Conservation (phyloP, 345 rosid genomes). For the Viola odorata region DNA sequence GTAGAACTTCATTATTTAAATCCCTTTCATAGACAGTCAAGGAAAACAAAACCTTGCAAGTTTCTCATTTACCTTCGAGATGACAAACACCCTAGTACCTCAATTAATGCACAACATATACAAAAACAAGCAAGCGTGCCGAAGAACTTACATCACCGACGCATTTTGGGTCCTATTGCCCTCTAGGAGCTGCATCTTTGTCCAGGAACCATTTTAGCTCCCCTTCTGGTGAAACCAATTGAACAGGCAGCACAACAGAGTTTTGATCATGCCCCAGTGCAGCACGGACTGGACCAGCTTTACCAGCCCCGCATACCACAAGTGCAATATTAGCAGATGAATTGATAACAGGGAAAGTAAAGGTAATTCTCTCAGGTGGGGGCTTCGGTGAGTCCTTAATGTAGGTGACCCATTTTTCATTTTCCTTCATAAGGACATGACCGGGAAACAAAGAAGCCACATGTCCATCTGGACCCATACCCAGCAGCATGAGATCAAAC, state of each 20-base stretch:
- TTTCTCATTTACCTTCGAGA: no score
- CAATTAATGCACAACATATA: no score
- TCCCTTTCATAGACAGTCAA: no score
- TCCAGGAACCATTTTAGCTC: conserved; percentile 83
- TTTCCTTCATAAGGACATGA: conserved; percentile 60
- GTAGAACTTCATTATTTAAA: no score
- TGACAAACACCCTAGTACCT: no score
- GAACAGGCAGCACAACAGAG: conserved; percentile 47
- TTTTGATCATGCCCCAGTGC: conserved; percentile 40
- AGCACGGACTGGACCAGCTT: conserved; percentile 50
- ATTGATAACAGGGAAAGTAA: conserved; percentile 83
- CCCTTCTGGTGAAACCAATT: conserved; percentile 60
- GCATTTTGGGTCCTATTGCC: no score
- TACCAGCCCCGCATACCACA: conserved; percentile 63
- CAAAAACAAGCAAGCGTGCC: no score
- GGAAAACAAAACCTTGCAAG: no score
- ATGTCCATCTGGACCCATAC: conserved; percentile 92
- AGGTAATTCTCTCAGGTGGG: conserved; percentile 76
- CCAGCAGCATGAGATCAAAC: conserved; percentile 81
- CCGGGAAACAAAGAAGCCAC: conserved; percentile 84
- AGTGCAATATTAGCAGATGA: conserved; percentile 65
- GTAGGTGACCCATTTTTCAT: conserved; percentile 63
- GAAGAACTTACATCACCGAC: no score
- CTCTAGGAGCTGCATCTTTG: conserved; percentile 56
- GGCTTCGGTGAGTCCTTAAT: conserved; percentile 82